phyloP scores from a whole-genome alignment of 345 rosid species.

The Salix brachista region DNA sequence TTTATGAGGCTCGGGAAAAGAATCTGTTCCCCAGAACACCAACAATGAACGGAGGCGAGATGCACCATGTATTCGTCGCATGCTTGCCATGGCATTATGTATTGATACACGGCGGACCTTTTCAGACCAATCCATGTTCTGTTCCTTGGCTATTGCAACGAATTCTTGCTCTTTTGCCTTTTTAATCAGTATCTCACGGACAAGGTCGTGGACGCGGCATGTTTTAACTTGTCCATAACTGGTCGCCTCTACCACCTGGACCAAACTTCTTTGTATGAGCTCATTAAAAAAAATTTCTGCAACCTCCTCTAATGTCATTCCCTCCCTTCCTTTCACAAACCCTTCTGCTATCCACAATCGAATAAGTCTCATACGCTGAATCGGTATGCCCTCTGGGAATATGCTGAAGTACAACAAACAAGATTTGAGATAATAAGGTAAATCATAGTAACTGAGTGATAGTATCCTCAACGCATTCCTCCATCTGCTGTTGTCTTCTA shows the following conservation, averaged over 20 bases:
- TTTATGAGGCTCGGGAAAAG: not conserved
- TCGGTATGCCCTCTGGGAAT: not conserved
- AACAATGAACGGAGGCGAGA: conserved; percentile 23
- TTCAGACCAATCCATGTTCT: not conserved
- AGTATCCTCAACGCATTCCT: not conserved
- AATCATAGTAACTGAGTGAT: conserved; percentile 18
- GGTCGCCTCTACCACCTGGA: not conserved
- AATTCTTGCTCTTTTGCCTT: conserved; percentile 1
- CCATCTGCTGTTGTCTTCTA: conserved; percentile 7
- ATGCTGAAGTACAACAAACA: conserved; percentile 7
- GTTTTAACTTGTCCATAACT: not conserved
- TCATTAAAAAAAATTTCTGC: conserved; percentile 6
- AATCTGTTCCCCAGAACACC: conserved; percentile 11
- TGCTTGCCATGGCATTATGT: not conserved
- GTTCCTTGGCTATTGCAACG: not conserved
- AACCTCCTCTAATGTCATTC: conserved; percentile 13
- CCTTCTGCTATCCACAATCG: conserved; percentile 17
- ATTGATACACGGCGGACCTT: conserved; percentile 1
- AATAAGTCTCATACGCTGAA: conserved; percentile 4
- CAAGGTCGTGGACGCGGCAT: conserved; percentile 1
- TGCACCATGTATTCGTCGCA: not conserved
- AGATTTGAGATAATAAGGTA: conserved; percentile 17
- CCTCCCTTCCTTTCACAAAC: conserved; percentile 12
- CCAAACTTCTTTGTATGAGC: conserved; percentile 5
- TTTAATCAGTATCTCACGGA: not conserved